Base-by-base conservation (phyloP, 1,139 yeast species). In the Magnusiomyces fungicola region DNA sequence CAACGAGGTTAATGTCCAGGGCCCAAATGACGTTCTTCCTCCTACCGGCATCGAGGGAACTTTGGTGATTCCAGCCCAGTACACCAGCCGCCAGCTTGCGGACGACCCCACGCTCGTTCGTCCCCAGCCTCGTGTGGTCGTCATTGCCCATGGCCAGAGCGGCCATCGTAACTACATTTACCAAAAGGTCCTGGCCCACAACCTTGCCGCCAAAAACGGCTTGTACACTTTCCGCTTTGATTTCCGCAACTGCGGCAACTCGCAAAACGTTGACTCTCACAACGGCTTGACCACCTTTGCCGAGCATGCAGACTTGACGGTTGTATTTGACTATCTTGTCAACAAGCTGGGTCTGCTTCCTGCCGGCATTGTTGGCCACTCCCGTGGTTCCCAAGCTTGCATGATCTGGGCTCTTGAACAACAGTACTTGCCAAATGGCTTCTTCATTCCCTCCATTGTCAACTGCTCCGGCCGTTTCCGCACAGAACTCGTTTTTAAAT, bases 81-180 rank as follows among this genome's bases (percentile, higher is more conserved):
- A 25, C 14, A 50, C 51, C 3, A 37, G 41, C 25, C 29, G 12
- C 27, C 21, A 24, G 12, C 43, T 45, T 14, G n/a, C 32, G 18
- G 25, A 47, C 24, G 29, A 33, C 32, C 5, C 23, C 7, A 36
- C 34, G 21, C 6, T 24, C 14, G 24, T 46, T 27, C n/a, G 33
- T 47, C 25, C 52, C 33, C 39, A 49, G 43, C 39, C 23, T 19
- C 65, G 73, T 33, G 63, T 74, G 21, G 79, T 76, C 0, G 59
- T 81, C 2, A 55, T 80, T 10, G 56, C 73, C 19, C 97, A 90
- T 62, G 97, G 97, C 2, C 84, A 80, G 56, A 89, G 82, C 0
- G 95, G 96, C 0, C 95, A 89, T 63, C 77, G 89, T 55, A 78
- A 85, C 67, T 83, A 87, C 63, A 79, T 87, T 53, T 89, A 84